Base-by-base conservation (phyloP, 805 yeast genomes). In the Saccharomycopsis oosterbeekiorum region DNA sequence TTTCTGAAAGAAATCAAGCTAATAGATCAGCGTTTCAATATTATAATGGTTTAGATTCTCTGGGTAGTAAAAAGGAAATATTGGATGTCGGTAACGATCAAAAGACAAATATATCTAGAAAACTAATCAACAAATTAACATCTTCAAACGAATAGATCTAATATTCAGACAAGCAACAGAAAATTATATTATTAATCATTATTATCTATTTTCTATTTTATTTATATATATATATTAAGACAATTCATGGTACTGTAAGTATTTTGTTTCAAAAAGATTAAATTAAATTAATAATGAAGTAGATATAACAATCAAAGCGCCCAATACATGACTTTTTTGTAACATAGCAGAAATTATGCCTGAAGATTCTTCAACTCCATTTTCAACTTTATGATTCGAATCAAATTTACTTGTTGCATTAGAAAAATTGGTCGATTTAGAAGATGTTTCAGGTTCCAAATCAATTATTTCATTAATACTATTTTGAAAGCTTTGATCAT, bases 1-100 rank as follows among this genome's bases (percentile, higher is more conserved):
- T 64, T 41, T 62, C 59, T 5, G 12, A 47, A 12, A 54, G 57
- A 50, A 63, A 63, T 39, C 58, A 43, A 24, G 19, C 21, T 10
- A 62, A 62, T 41, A 21, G n/a, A 24, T 26, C 60, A 9, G 58
- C 60, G 19, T 39, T 39, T 21, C 56, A 54, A 17, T 41, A 17
- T 41, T 62, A 62, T 42, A 42, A 62, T 40, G 58, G 58, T 8
- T 12, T 55, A 19, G 19, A 19, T 17, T 6, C 2, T 19, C 24
- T 10, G 21, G 41, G 29, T 12, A 10, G 12, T 17, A n/a, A 5
- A 12, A 37, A 29, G 3, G 56, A n/a, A 9, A 17, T 14, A 6
- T 19, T 21, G 12, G 51, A 34, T 17, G 2, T 11, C 17, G 14
- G 19, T 2, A 19, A 9, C 9, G 36, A 21, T 17, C n/a, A 50